Evolutionary conservation across 768 basidiomycete species (phyloP), one percentile per base, ranked within the genome.

Genomic region (Mrakia blollopis): DNA sequence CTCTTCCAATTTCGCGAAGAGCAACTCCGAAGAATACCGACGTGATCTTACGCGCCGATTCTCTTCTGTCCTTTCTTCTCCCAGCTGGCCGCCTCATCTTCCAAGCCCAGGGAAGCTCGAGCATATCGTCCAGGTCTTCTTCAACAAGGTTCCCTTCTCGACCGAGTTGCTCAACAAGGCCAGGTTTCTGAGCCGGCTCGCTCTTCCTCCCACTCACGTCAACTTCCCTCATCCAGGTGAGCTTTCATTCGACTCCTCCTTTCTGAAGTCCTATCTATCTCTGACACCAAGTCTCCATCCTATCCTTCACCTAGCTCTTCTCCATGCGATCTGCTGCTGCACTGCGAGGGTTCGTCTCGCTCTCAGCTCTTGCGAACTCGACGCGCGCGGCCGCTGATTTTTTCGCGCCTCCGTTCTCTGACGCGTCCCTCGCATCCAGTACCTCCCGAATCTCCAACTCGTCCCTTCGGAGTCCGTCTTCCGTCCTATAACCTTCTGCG

Each of bases 21-120:
- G 37, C 14, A n/a, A n/a, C n/a, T n/a, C n/a, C n/a, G 23, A 23
- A 37, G 63, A n/a, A n/a, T n/a, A n/a, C n/a, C 35, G 65, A 25
- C 37, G 39, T 2, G 35, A 68, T 3, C 37, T 18, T 3, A 4
- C 0, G 16, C 2, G 47, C 47, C 44, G 65, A 68, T 14, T 25
- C 35, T 39, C n/a, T 44, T 23, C 18, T 41, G 25, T 65, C 63
- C 32, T 14, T 25, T n/a, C 39, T 8, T n/a, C 39, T 4, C 10
- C 7, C 25, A 68, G 65, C 2, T 68, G 65, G 65, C 65, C 65
- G 3, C 39, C 65, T 25, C 35, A 68, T 21, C 37, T 68, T 5
- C 65, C 65, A 21, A 68, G 35, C 35, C 65, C 65, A 68, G 65
- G 65, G 7, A 68, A 68, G 39, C 65, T 68, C 35, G 65, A 68